Conservation (phyloP, 2,329 filamentous ascomycete species). For the Paraphaeosphaeria minitans region DNA sequence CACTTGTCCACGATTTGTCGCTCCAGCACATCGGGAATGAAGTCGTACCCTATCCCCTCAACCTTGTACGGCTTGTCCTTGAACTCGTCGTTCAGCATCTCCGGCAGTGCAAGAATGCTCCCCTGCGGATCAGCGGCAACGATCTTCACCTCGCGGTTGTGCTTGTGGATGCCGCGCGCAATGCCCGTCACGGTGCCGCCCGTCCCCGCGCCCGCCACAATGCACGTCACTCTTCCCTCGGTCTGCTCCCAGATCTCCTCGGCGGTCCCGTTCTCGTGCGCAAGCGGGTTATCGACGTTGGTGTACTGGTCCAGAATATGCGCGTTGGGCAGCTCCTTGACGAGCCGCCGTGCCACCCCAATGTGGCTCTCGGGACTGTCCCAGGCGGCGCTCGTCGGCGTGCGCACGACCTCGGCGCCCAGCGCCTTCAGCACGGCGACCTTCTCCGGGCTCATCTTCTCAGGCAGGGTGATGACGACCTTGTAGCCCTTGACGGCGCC, state of each 20-base stretch:
- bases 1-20: slow-evolving; percentile 82
- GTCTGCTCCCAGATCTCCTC: slow-evolving; percentile 97
- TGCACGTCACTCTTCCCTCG: slow-evolving; percentile 75
- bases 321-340: slow-evolving; percentile 95
- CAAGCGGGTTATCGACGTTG: slow-evolving; percentile 88
- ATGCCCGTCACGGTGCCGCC: slow-evolving; percentile 94
- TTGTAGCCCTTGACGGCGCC: slow-evolving; percentile 97
- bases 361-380: slow-evolving; percentile 97
- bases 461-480: slow-evolving; percentile 96
- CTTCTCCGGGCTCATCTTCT: slow-evolving; percentile 99
- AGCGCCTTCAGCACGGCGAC: slow-evolving; percentile 92
- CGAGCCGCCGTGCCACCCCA: slow-evolving; percentile 84
- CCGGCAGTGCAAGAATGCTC: slow-evolving; percentile 85
- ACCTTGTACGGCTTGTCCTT: slow-evolving; percentile 92
- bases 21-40: slow-evolving; percentile 91
- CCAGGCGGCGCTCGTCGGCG: slow-evolving; percentile 92
- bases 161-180: slow-evolving; percentile 82
- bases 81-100: slow-evolving; percentile 76
- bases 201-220: slow-evolving; percentile 92
- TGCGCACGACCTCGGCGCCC: slow-evolving; percentile 96
- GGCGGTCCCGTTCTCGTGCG: slow-evolving; percentile 92
- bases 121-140: slow-evolving; percentile 92
- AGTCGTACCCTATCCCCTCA: slow-evolving; percentile 98
- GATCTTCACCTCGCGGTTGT: slow-evolving; percentile 83
- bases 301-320: slow-evolving; percentile 97